Evolutionary conservation across 805 yeast genomes (phyloP), one percentile per base, ranked within the genome.

Genomic region (Scheffersomyces coipomensis): DNA sequence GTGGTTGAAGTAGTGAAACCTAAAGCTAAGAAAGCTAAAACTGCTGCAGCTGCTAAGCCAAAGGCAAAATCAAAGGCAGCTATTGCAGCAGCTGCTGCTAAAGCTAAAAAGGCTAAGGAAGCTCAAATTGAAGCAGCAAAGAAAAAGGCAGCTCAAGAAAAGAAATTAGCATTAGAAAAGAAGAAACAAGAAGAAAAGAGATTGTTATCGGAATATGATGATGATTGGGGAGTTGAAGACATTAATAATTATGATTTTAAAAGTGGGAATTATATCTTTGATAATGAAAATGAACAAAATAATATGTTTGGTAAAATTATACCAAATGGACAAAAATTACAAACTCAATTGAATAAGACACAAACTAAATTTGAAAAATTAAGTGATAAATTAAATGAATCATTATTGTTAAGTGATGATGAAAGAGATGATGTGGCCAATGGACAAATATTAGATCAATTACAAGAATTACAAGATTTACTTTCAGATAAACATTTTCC

Each of bases 201-300:
- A 53, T 46, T 45, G 9, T 16, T 40, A 23, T 36, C 44, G 7
- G 59, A 53, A 16, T 57, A 62, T 31, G 66, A 64, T 38, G 53
- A 67, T 6, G 75, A 69, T 52, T 69, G 75, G 75, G 75, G 75
- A 5, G 41, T 68, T 12, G 73, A 66, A 11, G 70, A 62, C n/a
- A 55, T 62, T n/a, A 40, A 52, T 11, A 51, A 42, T 3, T 62
- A 51, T 38, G 51, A 54, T 34, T 39, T 35, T 16, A 41, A 53
- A 15, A 37, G 38, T 21, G 68, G 67, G 2, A 59, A 68, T 47
- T 67, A 56, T 45, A 62, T 69, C 3, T 69, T 57, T 43, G 68
- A 65, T 9, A 48, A 56, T 25, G 55, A 52, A 32, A 38, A 48
- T 19, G 61, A 64, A 19, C 72, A 69, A 44, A 40, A 33, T 3